A percentile compares a stretch with the other conserved stretches of the same genome.
These are phyloP conservation scores for Fusarium neocosmosporiellum DNA, from an alignment of 2,329 filamentous ascomycete species.

Conservation along the genomic window DNA sequence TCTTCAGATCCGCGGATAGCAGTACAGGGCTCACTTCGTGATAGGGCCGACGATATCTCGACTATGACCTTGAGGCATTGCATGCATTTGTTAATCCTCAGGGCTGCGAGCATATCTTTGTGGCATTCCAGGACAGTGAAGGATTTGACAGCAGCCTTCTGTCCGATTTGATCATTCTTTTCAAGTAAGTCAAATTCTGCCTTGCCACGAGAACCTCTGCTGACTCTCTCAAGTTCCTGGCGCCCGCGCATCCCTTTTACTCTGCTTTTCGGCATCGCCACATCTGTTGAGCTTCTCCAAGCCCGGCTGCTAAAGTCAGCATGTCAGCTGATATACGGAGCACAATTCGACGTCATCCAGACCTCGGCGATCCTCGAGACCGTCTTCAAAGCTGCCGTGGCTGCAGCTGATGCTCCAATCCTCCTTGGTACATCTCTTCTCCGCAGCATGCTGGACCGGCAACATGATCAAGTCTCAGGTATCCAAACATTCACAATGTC, in stretches of 20 bases:
- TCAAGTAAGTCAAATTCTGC: constrained; percentile 64
- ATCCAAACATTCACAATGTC: constrained; percentile 78
- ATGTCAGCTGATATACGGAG: constrained; percentile 74
- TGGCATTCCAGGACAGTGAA: constrained; percentile 85
- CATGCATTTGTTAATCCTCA: constrained; percentile 67
- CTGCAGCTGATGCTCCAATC: constrained; percentile 65
- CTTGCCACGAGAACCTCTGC: background rate
- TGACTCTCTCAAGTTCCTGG: constrained; percentile 67
- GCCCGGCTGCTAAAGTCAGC: constrained; percentile 77
- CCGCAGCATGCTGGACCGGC: constrained; percentile 73
- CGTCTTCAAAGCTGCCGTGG: constrained; percentile 74
- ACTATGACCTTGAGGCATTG: constrained; percentile 82
- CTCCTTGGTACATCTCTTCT: constrained; percentile 74
- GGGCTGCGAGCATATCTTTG: constrained; percentile 68
- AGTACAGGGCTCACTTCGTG: constrained; percentile 24
- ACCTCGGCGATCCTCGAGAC: constrained; percentile 77
- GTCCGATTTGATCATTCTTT: constrained; percentile 75
- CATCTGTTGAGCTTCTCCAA: constrained; percentile 83
- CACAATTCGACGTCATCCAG: constrained; percentile 82
- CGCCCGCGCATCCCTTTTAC: constrained; percentile 80
- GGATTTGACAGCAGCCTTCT: constrained; percentile 81
- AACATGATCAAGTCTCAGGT: constrained; percentile 81
- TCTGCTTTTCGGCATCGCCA: constrained; percentile 82
- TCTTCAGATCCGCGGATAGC: background rate
- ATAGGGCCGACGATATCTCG: constrained; percentile 73